These are phyloP conservation scores for Smittium mucronatum DNA, from an alignment of 371 early-diverging fungal genomes.

Conservation along the genomic window DNA sequence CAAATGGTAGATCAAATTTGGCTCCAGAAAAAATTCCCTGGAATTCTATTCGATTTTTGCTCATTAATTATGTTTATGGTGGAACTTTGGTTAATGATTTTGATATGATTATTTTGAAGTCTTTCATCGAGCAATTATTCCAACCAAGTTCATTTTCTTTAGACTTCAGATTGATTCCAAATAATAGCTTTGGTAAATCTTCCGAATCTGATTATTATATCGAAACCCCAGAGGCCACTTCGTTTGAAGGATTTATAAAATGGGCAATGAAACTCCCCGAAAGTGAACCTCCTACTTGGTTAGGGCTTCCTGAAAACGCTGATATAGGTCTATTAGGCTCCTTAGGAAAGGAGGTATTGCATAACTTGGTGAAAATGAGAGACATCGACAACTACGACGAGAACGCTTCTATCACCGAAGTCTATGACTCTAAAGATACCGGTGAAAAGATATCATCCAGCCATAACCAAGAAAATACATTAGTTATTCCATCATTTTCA, in stretches of 20 bases:
- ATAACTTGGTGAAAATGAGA: constrained; percentile 75
- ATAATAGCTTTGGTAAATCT: constrained; percentile 20
- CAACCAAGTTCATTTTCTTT: constrained; percentile 65
- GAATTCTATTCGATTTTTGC: constrained; percentile 75
- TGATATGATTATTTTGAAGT: constrained; percentile 76
- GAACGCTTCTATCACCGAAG: constrained; percentile 34
- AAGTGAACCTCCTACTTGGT: constrained; percentile 90
- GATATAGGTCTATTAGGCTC: constrained; percentile 76
- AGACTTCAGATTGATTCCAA: constrained; percentile 65
- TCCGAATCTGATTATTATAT: constrained; percentile 28
- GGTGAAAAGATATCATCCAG: neutral
- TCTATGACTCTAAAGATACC: constrained; percentile 10
- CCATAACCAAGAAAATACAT: neutral
- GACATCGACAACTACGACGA: constrained; percentile 73
- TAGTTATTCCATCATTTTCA: constrained; percentile 1
- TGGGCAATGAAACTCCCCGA: constrained; percentile 86
- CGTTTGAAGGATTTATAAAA: constrained; percentile 65
- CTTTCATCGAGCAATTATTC: constrained; percentile 80
- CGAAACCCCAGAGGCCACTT: constrained; percentile 75
- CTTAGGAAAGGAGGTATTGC: constrained; percentile 56
- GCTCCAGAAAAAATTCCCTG: constrained; percentile 92
- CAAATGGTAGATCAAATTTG: constrained; percentile 73
- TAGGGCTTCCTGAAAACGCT: constrained; percentile 89
- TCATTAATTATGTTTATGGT: constrained; percentile 88
- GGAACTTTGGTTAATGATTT: constrained; percentile 88